A percentile compares a stretch with the other conserved stretches of the same genome.
Conservation (phyloP, 129 eudicot genomes). For the Pulicaria dysenterica region DNA sequence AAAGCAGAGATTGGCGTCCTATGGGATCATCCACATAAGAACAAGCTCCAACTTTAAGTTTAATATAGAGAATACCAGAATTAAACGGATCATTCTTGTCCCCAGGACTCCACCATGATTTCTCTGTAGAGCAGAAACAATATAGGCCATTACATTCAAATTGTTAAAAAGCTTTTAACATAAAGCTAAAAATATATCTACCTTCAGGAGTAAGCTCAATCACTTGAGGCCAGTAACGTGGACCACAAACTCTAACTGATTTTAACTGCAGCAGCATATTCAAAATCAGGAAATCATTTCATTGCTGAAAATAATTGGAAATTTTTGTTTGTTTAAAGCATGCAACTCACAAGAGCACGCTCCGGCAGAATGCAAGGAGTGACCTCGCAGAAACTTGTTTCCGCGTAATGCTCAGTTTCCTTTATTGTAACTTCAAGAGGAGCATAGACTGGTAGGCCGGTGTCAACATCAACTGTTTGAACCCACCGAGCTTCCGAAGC, state of each 20-base stretch:
- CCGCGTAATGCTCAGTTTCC: conserved; percentile 83
- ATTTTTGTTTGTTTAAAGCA: background rate
- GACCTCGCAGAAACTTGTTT: conserved; percentile 93
- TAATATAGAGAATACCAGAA: conserved; percentile 85
- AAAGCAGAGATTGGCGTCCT: conserved; percentile 87
- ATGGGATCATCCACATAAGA: conserved; percentile 94
- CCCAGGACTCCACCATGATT: conserved; percentile 86
- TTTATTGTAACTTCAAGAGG: conserved; percentile 87
- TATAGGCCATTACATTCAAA: conserved; percentile 6
- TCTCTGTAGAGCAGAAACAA: conserved; percentile 50
- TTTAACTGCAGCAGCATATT: conserved; percentile 62
- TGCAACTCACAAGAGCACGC: conserved; percentile 76
- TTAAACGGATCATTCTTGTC: conserved; percentile 82
- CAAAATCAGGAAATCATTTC: conserved; percentile 10
- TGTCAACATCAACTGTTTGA: conserved; percentile 96
- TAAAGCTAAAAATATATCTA: conserved; percentile 21
- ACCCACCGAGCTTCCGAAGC: conserved; percentile 99
- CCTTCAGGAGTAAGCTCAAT: conserved; percentile 93
- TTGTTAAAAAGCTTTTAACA: conserved; percentile 16
- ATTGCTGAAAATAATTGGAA: background rate
- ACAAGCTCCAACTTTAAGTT: conserved; percentile 95
- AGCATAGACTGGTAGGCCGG: conserved; percentile 88
- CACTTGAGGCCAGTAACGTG: conserved; percentile 97
- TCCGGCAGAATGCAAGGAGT: conserved; percentile 96
- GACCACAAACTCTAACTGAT: conserved; percentile 90